These are phyloP conservation scores for Oryza nivara DNA, from an alignment of 176 grass and related monocot genomes.

Conservation along the genomic window DNA sequence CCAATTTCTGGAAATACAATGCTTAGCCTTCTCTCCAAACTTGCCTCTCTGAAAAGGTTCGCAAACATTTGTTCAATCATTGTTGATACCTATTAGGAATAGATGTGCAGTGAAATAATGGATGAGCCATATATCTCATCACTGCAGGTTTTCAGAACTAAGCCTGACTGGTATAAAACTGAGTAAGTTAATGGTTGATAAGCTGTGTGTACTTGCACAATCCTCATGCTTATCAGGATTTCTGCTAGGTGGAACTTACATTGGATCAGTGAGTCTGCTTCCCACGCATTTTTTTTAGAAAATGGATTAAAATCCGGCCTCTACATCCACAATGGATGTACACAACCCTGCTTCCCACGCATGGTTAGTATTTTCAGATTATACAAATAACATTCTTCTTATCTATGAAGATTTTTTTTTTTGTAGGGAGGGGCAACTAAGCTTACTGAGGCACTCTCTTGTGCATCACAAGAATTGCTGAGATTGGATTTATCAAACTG, in stretches of 20 bases:
- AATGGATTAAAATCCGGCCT: no score
- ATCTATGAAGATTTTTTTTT: slow-evolving; percentile 15
- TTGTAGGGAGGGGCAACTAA: slow-evolving; percentile 65
- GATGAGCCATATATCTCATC: slow-evolving; percentile 14
- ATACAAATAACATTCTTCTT: slow-evolving; percentile 18
- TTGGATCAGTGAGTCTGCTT: slow-evolving; percentile 65
- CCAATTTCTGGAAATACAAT: slow-evolving; percentile 90
- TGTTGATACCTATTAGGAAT: slow-evolving; percentile 12
- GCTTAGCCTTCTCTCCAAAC: slow-evolving; percentile 81
- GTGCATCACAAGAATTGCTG: slow-evolving; percentile 71
- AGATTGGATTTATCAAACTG: slow-evolving; percentile 87
- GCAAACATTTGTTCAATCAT: slow-evolving; percentile 38
- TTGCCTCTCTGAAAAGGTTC: slow-evolving; percentile 86
- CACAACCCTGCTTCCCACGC: neutral
- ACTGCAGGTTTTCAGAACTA: slow-evolving; percentile 86
- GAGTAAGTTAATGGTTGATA: slow-evolving; percentile 71
- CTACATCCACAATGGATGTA: no score
- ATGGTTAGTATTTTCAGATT: slow-evolving; percentile 23
- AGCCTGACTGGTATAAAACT: slow-evolving; percentile 88
- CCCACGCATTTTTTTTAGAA: neutral
- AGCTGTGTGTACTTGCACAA: slow-evolving; percentile 68
- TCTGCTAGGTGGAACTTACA: slow-evolving; percentile 75
- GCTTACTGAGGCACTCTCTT: slow-evolving; percentile 65
- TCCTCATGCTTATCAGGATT: slow-evolving; percentile 70
- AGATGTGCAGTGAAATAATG: slow-evolving; percentile 29